Evolutionary conservation across 2,329 filamentous ascomycete genomes (phyloP).

Genomic region (Penicillium sp.): DNA sequence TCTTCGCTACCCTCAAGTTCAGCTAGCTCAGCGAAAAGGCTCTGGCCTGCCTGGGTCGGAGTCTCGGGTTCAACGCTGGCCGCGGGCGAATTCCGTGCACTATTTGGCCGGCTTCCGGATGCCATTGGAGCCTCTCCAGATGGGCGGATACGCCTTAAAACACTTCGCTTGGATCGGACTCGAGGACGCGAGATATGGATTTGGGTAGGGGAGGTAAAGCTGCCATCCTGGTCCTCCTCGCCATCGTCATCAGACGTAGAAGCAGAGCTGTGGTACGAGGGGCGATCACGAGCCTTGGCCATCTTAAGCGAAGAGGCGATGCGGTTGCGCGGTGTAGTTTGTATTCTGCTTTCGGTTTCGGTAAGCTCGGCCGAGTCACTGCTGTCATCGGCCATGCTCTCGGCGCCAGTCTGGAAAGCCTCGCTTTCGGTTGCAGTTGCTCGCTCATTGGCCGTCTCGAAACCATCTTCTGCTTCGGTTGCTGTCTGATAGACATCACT

Average conservation of each 20-base stretch:
- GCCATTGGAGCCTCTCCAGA: conserved; percentile 43
- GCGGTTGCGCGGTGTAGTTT: conserved; percentile 36
- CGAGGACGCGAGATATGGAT: conserved; percentile 63
- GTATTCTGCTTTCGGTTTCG: conserved; percentile 65
- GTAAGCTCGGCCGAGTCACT: conserved; percentile 65
- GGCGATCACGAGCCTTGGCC: conserved; percentile 50
- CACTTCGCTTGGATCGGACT: conserved; percentile 62
- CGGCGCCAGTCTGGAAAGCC: conserved; percentile 88
- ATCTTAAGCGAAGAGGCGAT: conserved; percentile 37
- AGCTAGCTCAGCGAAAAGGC: conserved; percentile 83
- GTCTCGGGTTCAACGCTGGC: conserved; percentile 46
- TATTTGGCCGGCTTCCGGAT: conserved; percentile 35
- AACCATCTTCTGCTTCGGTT: conserved; percentile 64
- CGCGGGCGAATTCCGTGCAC: conserved; percentile 49
- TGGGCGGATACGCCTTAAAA: conserved; percentile 52
- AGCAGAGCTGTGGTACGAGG: conserved; percentile 78
- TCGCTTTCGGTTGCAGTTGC: conserved; percentile 75
- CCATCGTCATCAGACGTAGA: conserved; percentile 78
- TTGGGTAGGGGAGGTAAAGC: conserved; percentile 63
- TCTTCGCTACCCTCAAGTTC: conserved; percentile 67
- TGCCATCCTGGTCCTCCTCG: conserved; percentile 54
- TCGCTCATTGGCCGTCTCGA: conserved; percentile 72
- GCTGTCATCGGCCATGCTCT: conserved; percentile 63
- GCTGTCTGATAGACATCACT: conserved; percentile 74
- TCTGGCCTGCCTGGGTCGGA: conserved; percentile 59